A percentile compares a stretch with the other conserved stretches of the same genome.
Conservation (phyloP, 331 rosid genomes). For the Malus hybrid region DNA sequence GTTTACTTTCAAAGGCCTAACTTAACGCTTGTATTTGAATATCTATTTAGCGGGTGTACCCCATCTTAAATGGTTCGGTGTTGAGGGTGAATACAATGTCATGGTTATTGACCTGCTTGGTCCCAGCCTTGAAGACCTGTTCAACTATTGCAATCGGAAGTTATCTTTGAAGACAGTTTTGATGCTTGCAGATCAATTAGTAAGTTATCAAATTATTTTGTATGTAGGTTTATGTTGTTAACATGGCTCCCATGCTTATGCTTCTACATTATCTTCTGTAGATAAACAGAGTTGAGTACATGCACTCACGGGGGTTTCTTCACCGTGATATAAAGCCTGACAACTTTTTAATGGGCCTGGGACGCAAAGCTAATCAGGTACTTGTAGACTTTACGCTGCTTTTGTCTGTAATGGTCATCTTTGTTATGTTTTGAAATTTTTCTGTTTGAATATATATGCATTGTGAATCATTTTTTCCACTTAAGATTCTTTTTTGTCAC, state of each 20-base stretch:
- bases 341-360: slow-evolving; percentile 98
- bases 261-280: slow-evolving; percentile 23
- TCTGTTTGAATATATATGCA: background rate
- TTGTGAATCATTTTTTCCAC: background rate
- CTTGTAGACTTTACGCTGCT: background rate
- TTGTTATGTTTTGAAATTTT: background rate
- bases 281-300: slow-evolving; percentile 97
- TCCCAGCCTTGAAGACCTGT: slow-evolving; percentile 95
- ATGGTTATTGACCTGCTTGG: slow-evolving; percentile 99
- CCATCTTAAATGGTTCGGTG: slow-evolving; percentile 98
- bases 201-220: slow-evolving; percentile 34
- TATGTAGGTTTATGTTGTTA: slow-evolving; percentile 5
- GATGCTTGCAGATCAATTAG: slow-evolving; percentile 99
- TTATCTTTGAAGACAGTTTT: slow-evolving; percentile 87
- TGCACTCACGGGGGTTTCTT: slow-evolving; percentile 96
- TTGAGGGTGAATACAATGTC: slow-evolving; percentile 92
- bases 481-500: background rate
- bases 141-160: slow-evolving; percentile 88
- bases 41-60: slow-evolving; percentile 75
- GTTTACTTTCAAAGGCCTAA: background rate
- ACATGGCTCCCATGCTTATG: slow-evolving; percentile 21
- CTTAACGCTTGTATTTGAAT: background rate
- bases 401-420: background rate
- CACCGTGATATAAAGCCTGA: slow-evolving; percentile 99
- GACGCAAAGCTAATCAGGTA: slow-evolving; percentile 99